Percentiles rank a stretch among this genome's conserved stretches.
These are phyloP conservation scores for Bretschneidera sinensis DNA, from an alignment of 345 rosid genomes.

Conservation along the genomic window DNA sequence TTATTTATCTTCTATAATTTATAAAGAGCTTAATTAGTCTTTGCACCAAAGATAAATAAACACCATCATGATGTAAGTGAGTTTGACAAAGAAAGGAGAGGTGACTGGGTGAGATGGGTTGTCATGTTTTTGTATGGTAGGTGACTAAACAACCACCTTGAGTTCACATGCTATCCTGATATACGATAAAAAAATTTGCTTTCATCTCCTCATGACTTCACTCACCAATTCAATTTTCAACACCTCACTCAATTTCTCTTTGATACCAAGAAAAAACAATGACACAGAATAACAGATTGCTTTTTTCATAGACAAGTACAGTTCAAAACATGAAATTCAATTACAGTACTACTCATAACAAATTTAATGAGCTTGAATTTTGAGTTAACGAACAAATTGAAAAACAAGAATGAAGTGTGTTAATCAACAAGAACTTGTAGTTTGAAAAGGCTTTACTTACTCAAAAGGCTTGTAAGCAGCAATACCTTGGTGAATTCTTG, in stretches of 20 bases:
- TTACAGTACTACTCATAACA: too few species aligned
- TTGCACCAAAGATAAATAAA: conserved; percentile 8
- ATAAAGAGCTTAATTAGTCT: too few species aligned
- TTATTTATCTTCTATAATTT: conserved; percentile 1
- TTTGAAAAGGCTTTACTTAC: too few species aligned
- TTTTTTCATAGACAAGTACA: conserved; percentile 7
- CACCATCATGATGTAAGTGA: not conserved
- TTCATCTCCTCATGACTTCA: conserved; percentile 27
- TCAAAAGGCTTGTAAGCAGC: conserved; percentile 6
- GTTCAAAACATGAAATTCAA: conserved; percentile 9
- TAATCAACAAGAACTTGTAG: too few species aligned
- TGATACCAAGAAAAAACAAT: conserved; percentile 32
- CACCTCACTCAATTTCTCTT: conserved; percentile 41
- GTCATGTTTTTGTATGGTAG: conserved; percentile 45
- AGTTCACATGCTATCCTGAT: conserved; percentile 45
- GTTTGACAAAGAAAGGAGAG: conserved; percentile 8
- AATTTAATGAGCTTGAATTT: too few species aligned
- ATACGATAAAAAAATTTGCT: conserved; percentile 20
- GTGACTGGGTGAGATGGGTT: conserved; percentile 41
- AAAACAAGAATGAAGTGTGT: too few species aligned
- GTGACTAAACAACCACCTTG: conserved; percentile 56
- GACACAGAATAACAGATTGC: conserved; percentile 3
- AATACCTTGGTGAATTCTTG: conserved; percentile 14
- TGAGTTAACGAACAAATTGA: too few species aligned
- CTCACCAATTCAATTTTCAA: conserved; percentile 26